Percentiles rank a stretch among this genome's conserved stretches.
These are phyloP conservation scores for Oldenlandia corymbosa DNA, from an alignment of 257 asterid species.

Conservation along the genomic window DNA sequence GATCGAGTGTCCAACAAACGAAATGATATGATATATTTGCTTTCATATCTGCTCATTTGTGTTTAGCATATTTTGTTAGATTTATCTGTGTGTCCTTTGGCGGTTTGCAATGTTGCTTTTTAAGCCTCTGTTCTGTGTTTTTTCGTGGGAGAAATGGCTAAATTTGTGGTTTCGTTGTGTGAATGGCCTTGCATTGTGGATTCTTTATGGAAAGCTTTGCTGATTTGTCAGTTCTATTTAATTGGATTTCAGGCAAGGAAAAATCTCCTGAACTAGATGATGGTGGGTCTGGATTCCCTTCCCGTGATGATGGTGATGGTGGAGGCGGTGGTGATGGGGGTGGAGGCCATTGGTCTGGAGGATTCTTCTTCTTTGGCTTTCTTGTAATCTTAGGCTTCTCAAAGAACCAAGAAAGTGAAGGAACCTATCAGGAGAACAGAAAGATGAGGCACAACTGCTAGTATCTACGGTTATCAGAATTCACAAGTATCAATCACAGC, in stretches of 20 bases:
- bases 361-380: slow-evolving; percentile 75
- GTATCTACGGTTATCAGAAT: background rate
- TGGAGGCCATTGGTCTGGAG: slow-evolving; percentile 81
- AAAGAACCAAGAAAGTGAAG: slow-evolving; percentile 64
- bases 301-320: slow-evolving; percentile 77
- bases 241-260: slow-evolving; percentile 71
- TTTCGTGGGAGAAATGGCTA: no score
- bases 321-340: slow-evolving; percentile 92
- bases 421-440: slow-evolving; percentile 42
- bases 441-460: slow-evolving; percentile 23
- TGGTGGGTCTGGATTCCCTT: slow-evolving; percentile 86
- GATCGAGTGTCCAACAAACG: no score
- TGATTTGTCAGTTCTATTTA: slow-evolving; percentile 10
- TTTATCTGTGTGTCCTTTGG: no score
- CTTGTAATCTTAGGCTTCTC: slow-evolving; percentile 64
- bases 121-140: background rate
- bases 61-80: no score
- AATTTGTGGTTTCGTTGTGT: background rate
- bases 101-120: background rate
- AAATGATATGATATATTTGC: no score
- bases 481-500: background rate
- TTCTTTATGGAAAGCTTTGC: no score
- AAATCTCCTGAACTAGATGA: slow-evolving; percentile 88
- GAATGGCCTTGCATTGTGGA: no score
- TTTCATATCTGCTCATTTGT: no score